Conservation (phyloP, 75 land plant genomes). For the Chamaecyparis obtusa region DNA sequence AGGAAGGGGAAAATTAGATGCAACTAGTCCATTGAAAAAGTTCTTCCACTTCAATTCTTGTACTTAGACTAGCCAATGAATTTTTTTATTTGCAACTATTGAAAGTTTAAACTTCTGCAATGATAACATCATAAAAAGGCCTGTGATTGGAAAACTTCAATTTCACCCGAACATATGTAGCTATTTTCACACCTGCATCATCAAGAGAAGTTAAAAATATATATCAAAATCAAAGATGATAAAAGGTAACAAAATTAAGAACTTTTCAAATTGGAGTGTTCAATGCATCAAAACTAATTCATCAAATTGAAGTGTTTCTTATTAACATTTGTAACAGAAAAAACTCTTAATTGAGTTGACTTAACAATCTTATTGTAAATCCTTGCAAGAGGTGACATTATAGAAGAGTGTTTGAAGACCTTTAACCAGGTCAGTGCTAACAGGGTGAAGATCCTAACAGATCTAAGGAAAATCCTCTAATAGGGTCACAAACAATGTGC, state of each 20-base stretch:
- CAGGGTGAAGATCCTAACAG: no score
- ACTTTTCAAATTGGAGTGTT: not conserved
- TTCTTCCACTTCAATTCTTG: slow-evolving; percentile 63
- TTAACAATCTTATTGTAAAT: no score
- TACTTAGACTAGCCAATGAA: slow-evolving; percentile 45
- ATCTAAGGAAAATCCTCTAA: no score
- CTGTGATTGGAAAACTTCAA: slow-evolving; percentile 86
- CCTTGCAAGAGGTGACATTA: no score
- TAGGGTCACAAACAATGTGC: no score
- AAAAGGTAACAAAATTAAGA: not conserved
- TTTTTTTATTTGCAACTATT: slow-evolving; percentile 45
- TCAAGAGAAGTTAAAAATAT: not conserved
- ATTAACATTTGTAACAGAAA: no score
- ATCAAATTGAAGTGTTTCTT: no score
- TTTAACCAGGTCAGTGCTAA: no score
- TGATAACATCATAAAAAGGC: slow-evolving; percentile 76
- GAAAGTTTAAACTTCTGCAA: slow-evolving; percentile 72
- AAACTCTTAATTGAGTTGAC: no score
- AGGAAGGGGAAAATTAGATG: no score
- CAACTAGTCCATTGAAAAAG: no score
- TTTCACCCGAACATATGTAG: slow-evolving; percentile 77
- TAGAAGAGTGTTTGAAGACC: no score
- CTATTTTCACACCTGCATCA: slow-evolving; percentile 86
- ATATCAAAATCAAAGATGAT: not conserved
- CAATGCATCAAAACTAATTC: not conserved